Evolutionary conservation across 2,329 filamentous ascomycete species (phyloP), one percentile per base, ranked within the genome.

Genomic region (Talaromyces sp.): DNA sequence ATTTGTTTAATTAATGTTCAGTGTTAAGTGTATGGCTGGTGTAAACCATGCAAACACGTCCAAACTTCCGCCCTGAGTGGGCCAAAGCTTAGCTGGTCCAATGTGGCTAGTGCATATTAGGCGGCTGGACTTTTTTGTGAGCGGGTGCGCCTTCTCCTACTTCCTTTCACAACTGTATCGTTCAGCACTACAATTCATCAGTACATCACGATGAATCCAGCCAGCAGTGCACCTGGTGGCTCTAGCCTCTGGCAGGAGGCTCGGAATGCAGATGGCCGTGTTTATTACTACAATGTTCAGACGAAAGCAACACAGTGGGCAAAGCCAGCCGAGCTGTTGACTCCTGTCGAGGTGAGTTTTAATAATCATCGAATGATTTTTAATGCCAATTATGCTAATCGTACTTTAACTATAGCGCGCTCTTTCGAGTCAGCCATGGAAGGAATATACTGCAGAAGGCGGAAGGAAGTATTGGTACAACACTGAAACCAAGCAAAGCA

Each of bases 381-480:
- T 43, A 2, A 33, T 27, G 58, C 27, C 59, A 47, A 60, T 50
- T 3, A 24, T 27, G 58, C 27, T 62, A 47, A 60, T 50, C 11
- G 52, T 11, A 39, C 13, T 16, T 48, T 62, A 14, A 39, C 10
- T 66, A 62, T 75, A 93, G 92, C 90, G 90, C 74, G 91, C 91
- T 63, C 84, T 96, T 57, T 85, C 90, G 60, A 89, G 89, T 71
- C 91, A 95, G 71, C 91, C 91, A 68, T 99, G 93, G 93, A 95
- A 94, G 74, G 92, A 97, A 78, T 95, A 96, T 74, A 92, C 90
- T 31, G 89, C 91, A 24, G 88, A 93, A 67, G 91, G 92, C 68
- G 95, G 94, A 56, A 88, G 89, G 72, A 92, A 94, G 75, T 99
- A 99, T 79, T 99, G 93, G 91, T 94, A 93, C 78, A 95, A 99